phyloP scores from a whole-genome alignment of 495 filamentous ascomycete species.

The Cercophora scortea region DNA sequence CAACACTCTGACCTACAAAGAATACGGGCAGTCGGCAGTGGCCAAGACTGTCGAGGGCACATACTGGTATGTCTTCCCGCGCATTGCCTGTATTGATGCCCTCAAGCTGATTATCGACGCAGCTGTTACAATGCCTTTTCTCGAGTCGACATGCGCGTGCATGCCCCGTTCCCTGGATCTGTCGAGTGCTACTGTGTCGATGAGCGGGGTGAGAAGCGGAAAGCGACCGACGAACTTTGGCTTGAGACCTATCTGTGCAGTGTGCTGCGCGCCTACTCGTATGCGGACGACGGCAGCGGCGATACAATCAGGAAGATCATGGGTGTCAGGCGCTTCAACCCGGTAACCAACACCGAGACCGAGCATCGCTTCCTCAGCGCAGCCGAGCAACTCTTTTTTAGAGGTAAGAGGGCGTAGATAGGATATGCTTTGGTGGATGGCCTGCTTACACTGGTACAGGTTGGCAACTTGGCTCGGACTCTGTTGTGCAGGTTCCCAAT shows the following conservation, averaged over 20 bases:
- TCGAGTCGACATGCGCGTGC: constrained; percentile 93
- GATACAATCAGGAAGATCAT: constrained; percentile 90
- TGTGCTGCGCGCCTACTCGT: constrained; percentile 86
- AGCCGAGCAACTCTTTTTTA: constrained; percentile 89
- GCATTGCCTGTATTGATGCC: neutral
- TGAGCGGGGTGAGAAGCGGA: constrained; percentile 87
- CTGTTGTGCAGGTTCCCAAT: constrained; percentile 94
- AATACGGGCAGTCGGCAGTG: constrained; percentile 65
- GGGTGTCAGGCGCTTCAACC: constrained; percentile 91
- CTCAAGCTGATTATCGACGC: constrained; percentile 4
- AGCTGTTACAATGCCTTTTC: constrained; percentile 99
- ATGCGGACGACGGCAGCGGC: constrained; percentile 88
- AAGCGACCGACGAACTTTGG: constrained; percentile 89
- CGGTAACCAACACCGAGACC: constrained; percentile 91
- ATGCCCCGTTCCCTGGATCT: constrained; percentile 89
- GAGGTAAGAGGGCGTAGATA: constrained; percentile 49
- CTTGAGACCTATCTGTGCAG: constrained; percentile 95
- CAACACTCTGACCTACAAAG: constrained; percentile 89
- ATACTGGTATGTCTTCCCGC: constrained; percentile 63
- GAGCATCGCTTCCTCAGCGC: constrained; percentile 96
- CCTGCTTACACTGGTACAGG: constrained; percentile 41
- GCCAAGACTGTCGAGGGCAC: constrained; percentile 88
- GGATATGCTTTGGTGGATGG: neutral
- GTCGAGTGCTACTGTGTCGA: constrained; percentile 96
- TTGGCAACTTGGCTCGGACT: constrained; percentile 92